Evolutionary conservation across 2,329 filamentous ascomycete species (phyloP), one percentile per base, ranked within the genome.

Genomic region (Phaeoacremonium minimum): DNA sequence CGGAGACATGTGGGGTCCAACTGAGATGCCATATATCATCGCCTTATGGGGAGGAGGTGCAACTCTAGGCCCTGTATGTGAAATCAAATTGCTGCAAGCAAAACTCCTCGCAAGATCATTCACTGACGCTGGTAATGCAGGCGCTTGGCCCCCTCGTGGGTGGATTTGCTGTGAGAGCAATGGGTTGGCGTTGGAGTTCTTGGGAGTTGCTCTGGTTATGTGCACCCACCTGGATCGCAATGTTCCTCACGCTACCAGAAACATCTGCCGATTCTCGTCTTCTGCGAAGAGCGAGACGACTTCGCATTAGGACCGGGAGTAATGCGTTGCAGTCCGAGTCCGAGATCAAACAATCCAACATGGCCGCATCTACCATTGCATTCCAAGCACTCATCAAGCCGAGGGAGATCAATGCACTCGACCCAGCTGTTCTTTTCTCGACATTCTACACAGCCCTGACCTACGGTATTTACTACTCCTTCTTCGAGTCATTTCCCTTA

Each of bases 401-500:
- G 3, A 56, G 73, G 12, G 67, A 77, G 53, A 75, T 82, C 46
- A 77, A 67, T 11, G 43, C 79, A 50, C 72, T 76, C 49, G 77
- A 82, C 37, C 78, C 78, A 0, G 73, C 77, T 11, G 69, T 83
- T 44, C 55, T 77, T 43, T 81, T 83, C 55, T 68, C 76, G 2
- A 74, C 79, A 47, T 37, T 79, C 28, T 83, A 83, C 57, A 76
- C 71, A 3, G 71, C 70, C 36, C 67, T 83, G 46, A 69, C 75
- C 46, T 83, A 80, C 55, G 73, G 66, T 35, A 78, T 76, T 49
- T 78, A 77, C 61, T 77, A 77, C 48, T 69, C 65, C 22, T 83
- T 72, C 58, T 83, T 83, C 50, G 78, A 83, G 47, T 73, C 73
- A 15, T 83, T 83, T 54, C 77, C 78, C 5, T 59, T 80, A 11